These are phyloP conservation scores for Aristolochia contorta DNA, from an alignment of 164 flowering plant species.

Conservation along the genomic window DNA sequence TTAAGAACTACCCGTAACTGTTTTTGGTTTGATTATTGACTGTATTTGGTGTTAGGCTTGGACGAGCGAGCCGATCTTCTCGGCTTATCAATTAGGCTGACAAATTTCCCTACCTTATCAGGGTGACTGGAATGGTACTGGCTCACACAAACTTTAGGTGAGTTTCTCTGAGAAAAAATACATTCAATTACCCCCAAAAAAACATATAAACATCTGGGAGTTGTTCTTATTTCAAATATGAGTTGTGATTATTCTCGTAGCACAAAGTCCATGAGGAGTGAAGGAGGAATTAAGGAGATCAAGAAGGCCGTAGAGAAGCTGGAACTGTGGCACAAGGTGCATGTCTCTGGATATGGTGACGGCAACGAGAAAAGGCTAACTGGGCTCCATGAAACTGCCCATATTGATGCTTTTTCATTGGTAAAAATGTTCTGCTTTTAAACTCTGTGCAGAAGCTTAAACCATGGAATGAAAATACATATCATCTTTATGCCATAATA, in stretches of 20 bases:
- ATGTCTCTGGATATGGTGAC: constrained; percentile 69
- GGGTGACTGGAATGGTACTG: no score
- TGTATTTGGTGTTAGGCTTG: no score
- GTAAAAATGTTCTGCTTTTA: constrained; percentile 7
- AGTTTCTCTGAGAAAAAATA: no score
- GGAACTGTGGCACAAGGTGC: constrained; percentile 65
- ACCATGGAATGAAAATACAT: no score
- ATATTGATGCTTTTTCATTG: constrained; percentile 28
- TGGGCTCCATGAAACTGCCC: constrained; percentile 31
- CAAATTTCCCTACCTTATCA: no score
- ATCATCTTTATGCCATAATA: no score
- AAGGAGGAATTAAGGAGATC: constrained; percentile 67
- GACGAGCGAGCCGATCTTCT: no score
- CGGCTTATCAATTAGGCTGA: no score
- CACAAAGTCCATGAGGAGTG: constrained; percentile 73
- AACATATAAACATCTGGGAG: not conserved
- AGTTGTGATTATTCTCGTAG: constrained; percentile 19
- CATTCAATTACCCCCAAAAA: not conserved
- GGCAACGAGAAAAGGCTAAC: constrained; percentile 32
- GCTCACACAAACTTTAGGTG: no score
- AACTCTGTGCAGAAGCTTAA: not conserved
- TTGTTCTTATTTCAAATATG: not conserved
- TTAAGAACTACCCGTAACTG: no score
- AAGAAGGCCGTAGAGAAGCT: constrained; percentile 82
- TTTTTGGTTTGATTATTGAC: no score